phyloP scores from a whole-genome alignment of 768 basidiomycete genomes.

The Tulasnella sp. region DNA sequence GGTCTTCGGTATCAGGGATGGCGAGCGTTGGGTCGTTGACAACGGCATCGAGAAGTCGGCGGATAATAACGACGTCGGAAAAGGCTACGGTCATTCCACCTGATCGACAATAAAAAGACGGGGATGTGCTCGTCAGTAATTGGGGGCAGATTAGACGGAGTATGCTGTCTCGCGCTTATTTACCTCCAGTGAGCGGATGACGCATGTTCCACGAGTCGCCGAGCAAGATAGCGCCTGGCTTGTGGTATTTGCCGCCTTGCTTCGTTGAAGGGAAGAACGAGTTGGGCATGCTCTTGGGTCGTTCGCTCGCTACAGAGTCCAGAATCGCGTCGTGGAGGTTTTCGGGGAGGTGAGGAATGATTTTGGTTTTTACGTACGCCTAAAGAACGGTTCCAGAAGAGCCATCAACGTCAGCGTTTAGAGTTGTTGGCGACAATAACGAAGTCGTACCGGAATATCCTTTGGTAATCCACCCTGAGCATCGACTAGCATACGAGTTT shows the following conservation, averaged over 20 bases:
- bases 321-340: conserved; percentile 63
- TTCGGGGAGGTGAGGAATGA: conserved; percentile 78
- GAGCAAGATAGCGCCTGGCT: conserved; percentile 73
- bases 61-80: conserved; percentile 74
- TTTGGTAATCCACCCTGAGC: conserved; percentile 78
- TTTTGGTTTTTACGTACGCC: conserved; percentile 64
- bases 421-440: background rate
- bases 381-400: conserved; percentile 36
- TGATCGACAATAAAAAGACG: too few species aligned
- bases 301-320: conserved; percentile 68
- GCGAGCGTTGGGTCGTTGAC: conserved; percentile 23
- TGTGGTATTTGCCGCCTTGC: conserved; percentile 51
- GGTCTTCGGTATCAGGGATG: conserved; percentile 28
- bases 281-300: conserved; percentile 91
- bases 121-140: too few species aligned
- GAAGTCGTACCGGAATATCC: conserved; percentile 62
- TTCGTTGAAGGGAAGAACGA: conserved; percentile 80
- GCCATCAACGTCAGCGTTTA: background rate
- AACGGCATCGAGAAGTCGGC: conserved; percentile 34
- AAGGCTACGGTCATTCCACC: conserved; percentile 96
- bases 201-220: conserved; percentile 99
- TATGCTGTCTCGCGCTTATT: too few species aligned
- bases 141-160: too few species aligned
- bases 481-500: conserved; percentile 93
- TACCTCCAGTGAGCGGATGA: conserved; percentile 84